Base-by-base conservation (phyloP, 352 stramenopile species). In the Aphanomyces cochlioides region DNA sequence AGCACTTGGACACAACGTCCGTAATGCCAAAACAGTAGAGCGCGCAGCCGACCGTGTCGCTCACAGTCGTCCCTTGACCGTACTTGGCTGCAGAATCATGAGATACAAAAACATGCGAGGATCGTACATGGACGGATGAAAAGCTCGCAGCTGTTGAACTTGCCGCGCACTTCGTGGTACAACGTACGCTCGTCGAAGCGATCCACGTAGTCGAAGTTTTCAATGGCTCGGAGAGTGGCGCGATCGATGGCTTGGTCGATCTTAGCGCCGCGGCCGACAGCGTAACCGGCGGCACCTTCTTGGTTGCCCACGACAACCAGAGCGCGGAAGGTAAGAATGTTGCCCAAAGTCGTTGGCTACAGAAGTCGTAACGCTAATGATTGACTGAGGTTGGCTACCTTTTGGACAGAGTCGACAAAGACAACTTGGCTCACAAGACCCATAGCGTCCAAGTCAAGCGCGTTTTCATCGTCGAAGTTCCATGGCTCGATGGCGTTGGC, bases 71-170 rank as follows among this genome's bases (percentile, higher is more conserved):
- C 28, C 85, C 85, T 37, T 43, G 53, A 47, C 64, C 64, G n/a
- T 50, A 34, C 64, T 70, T 70, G 48, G 64, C 53, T 61, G 43
- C 54, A 17, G 37, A 10, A 1, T 41, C 10, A 7, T 7, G 43
- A 28, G 17, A 13, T 10, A 58, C 17, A 58, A 36, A 58, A 58
- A 58, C 2, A 58, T 19, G 7, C 50, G 37, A 37, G 19, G 15
- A 12, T 45, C 72, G 43, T 72, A 76, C 72, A 67, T 3, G 92
- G 86, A 47, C 90, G 80, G 39, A 98, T 77, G 64, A 93, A 89
- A 7, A 98, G 85, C 73, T 87, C 96, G 77, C 90, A 98, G 60
- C 86, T 97, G 82, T 98, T 98, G 84, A 97, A 97, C 77, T 96
- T 97, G 74, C 96, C 96, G 34, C 83, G 82, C 71, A 98, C 81